Base-by-base conservation (phyloP, 768 basidiomycete species). In the Tephrocybe sp. region DNA sequence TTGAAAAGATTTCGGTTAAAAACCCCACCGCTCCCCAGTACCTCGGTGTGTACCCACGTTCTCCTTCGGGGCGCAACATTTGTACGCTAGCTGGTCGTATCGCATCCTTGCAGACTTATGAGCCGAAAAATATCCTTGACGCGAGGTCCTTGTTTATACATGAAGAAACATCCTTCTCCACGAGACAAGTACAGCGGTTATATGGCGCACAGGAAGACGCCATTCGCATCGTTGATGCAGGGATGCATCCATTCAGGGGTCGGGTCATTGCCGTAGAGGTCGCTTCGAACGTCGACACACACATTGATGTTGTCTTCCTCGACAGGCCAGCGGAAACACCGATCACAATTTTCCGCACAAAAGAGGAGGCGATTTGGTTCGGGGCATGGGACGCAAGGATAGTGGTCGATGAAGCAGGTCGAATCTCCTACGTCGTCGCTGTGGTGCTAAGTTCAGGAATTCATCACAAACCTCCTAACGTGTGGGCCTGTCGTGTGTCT, bases 201-300 rank as follows among this genome's bases (percentile, higher is more conserved):
- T 70, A 68, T 45, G 67, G 67, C 30, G 46, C 51, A 15, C 43
- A 53, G 11, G 65, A 69, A 29, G 69, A 70, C 44, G 57, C 57
- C 0, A 66, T 78, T 9, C 54, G 56, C 15, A 67, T 74, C 44
- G 61, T 76, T 18, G 65, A 71, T 42, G 66, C 66, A 10, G 49
- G 60, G 18, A n/a, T 34, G 13, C 9, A 34, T n/a, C 33, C 33
- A 7, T 9, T 4, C 13, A 57, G 50, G 16, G 56, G 58, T 38
- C 3, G 10, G 7, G 18, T 5, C 7, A 56, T 70, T 24, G 58
- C 62, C 1, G 59, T 70, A 36, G 66, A 72, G 52, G 72, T 75
- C 19, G 76, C 74, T 67, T 67, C 54, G 31, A 62, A 77, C 23
- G 69, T 73, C 50, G 64, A 68, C 41, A 73, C 71, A 0, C 68